Evolutionary conservation across 1,139 yeast genomes (phyloP).

Genomic region (Hanseniaspora uvarum): DNA sequence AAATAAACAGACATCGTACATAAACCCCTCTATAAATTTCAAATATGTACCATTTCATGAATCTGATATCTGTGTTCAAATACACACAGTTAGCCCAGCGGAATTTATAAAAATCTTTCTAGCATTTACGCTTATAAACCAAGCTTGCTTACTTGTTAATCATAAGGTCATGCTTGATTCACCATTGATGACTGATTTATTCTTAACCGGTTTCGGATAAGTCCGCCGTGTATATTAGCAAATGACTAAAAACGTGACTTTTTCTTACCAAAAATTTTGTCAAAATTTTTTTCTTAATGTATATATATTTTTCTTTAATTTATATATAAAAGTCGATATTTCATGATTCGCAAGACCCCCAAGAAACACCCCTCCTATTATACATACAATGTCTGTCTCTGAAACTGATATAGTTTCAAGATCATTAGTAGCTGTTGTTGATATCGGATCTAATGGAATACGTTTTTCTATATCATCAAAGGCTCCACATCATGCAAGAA

Average conservation of each 20-base stretch:
- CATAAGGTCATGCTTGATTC: too few species aligned
- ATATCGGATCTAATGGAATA: constrained; percentile 59
- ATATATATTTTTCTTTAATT: background rate
- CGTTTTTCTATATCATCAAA: constrained; percentile 57
- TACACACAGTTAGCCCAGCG: background rate
- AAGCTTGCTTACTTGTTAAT: too few species aligned
- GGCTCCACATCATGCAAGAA: constrained; percentile 54
- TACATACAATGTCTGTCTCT: constrained; percentile 23
- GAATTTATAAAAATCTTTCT: too few species aligned
- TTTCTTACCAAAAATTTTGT: too few species aligned
- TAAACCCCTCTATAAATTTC: too few species aligned
- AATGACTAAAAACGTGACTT: too few species aligned
- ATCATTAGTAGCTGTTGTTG: constrained; percentile 50
- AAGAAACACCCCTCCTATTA: background rate
- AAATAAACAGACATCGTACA: too few species aligned
- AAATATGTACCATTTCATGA: background rate
- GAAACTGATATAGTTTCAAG: constrained; percentile 46
- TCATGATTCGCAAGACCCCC: background rate
- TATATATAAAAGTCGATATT: background rate
- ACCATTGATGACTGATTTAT: too few species aligned
- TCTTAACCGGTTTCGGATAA: too few species aligned
- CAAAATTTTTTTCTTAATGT: too few species aligned
- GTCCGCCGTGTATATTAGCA: too few species aligned
- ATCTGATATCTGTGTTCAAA: background rate
- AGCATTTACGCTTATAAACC: too few species aligned